Evolutionary conservation across 2,329 filamentous ascomycete species (phyloP).

Genomic region (Cercospora zeae-maydis): DNA sequence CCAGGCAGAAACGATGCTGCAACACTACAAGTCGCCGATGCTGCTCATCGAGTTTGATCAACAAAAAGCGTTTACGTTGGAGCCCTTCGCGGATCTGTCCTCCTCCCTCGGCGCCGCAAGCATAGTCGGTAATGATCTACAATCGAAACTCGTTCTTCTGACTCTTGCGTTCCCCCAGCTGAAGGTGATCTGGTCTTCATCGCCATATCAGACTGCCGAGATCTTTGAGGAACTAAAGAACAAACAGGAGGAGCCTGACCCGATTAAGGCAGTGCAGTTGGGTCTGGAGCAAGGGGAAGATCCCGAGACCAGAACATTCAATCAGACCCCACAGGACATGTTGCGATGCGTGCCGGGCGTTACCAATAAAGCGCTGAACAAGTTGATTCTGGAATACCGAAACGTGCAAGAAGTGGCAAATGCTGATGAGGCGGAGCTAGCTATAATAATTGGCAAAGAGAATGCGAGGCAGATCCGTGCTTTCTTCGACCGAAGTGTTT

Average conservation of each 20-base stretch:
- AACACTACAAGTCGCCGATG: conserved; percentile 85
- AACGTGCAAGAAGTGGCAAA: conserved; percentile 82
- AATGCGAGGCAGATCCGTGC: conserved; percentile 69
- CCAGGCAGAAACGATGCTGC: conserved; percentile 90
- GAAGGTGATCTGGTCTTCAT: conserved; percentile 89
- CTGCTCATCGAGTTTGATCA: conserved; percentile 97
- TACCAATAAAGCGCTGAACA: conserved; percentile 71
- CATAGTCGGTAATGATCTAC: conserved; percentile 67
- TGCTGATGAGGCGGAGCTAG: conserved; percentile 70
- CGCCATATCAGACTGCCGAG: conserved; percentile 92
- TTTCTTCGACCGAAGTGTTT: conserved; percentile 72
- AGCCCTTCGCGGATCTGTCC: conserved; percentile 52
- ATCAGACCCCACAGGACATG: conserved; percentile 86
- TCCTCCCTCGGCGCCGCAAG: conserved; percentile 61
- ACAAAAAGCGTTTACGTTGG: conserved; percentile 94
- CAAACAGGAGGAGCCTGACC: conserved; percentile 84
- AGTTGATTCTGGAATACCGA: conserved; percentile 67
- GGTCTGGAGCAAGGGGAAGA: conserved; percentile 64
- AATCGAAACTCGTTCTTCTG: conserved; percentile 86
- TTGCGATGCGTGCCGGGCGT: conserved; percentile 79
- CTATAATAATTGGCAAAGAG: conserved; percentile 71
- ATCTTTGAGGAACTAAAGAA: conserved; percentile 94
- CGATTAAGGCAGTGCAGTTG: conserved; percentile 76
- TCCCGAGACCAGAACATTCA: conserved; percentile 65
- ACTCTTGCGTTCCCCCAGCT: conserved; percentile 88